Base-by-base conservation (phyloP, 129 eudicot species). In the Tagetes patula region DNA sequence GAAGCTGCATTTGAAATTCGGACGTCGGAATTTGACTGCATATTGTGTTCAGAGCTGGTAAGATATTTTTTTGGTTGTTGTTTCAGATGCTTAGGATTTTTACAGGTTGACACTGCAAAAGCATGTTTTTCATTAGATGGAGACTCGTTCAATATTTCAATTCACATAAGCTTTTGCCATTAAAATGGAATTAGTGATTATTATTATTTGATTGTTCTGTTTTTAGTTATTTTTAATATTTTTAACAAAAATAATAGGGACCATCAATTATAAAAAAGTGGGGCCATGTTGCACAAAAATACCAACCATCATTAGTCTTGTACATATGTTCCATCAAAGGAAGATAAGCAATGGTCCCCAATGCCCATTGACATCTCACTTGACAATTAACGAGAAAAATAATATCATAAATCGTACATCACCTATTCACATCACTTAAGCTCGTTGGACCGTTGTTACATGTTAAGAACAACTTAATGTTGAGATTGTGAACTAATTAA, bases 261-360 rank as follows among this genome's bases (percentile, higher is more conserved):
- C 67, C 55, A 42, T 72, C 67, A 72, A 56, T 72, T 72, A 3
- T 10, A 30, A 72, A 56, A 30, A 72, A 56, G 31, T 42, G 67
- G 76, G 45, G 5, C 67, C 76, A 42, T 59, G 8, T 56, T 72
- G 76, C 76, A 56, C 55, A 55, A 72, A 56, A 40, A 42, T 72
- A 46, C 69, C 43, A 72, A 58, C 43, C 32, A 49, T 49, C 74
- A 14, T 69, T n/a, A 49, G 46, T 47, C 62, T 69, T 70, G 74
- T 70, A 36, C 63, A 53, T 13, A 52, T 41, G 55, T 72, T 56
- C 32, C 54, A 41, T 72, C 76, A 56, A 41, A 41, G 67, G 56
- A 3, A 31, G 67, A 58, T 67, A 58, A 31, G 43, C 76, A 69
- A 50, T 50, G 62, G 74, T 69, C 74, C 60, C 48, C 47, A 36